Evolutionary conservation across 495 filamentous ascomycete species (phyloP).

Genomic region (Niebla homalea): DNA sequence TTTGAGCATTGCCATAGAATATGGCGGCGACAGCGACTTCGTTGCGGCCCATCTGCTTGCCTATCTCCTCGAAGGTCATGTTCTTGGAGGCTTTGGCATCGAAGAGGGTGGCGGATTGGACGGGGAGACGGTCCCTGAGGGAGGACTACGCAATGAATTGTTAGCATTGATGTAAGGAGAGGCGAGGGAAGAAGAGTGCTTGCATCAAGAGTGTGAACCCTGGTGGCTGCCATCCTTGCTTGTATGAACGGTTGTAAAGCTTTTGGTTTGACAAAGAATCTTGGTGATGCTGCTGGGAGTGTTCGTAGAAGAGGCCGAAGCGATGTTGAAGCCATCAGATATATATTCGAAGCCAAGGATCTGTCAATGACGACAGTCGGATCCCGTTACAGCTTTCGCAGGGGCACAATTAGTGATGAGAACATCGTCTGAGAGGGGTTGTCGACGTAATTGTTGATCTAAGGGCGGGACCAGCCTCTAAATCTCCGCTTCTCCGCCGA

Average conservation of each 20-base stretch:
- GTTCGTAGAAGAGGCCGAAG: conserved; percentile 3
- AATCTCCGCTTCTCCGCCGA: too few species aligned
- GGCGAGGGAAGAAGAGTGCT: not conserved
- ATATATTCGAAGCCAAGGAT: not conserved
- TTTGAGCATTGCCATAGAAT: conserved; percentile 86
- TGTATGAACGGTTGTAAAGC: not conserved
- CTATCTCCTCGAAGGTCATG: conserved; percentile 74
- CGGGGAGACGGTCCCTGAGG: conserved; percentile 42
- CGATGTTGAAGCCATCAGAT: conserved; percentile 5
- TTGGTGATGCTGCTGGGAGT: not conserved
- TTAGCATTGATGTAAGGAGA: not conserved
- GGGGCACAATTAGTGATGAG: too few species aligned
- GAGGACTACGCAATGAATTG: conserved; percentile 12
- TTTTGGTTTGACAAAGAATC: not conserved
- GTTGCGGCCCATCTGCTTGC: conserved; percentile 58
- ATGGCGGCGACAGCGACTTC: conserved; percentile 87
- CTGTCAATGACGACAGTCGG: too few species aligned
- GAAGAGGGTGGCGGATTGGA: conserved; percentile 66
- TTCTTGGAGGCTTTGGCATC: conserved; percentile 61
- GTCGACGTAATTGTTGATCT: too few species aligned
- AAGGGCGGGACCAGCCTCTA: too few species aligned
- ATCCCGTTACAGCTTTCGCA: too few species aligned
- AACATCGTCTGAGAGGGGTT: too few species aligned
- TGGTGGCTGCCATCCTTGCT: conserved; percentile 13
- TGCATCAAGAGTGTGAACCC: conserved; percentile 19